Base-by-base conservation (phyloP, 352 stramenopile species). In the Pythium guiyangense region DNA sequence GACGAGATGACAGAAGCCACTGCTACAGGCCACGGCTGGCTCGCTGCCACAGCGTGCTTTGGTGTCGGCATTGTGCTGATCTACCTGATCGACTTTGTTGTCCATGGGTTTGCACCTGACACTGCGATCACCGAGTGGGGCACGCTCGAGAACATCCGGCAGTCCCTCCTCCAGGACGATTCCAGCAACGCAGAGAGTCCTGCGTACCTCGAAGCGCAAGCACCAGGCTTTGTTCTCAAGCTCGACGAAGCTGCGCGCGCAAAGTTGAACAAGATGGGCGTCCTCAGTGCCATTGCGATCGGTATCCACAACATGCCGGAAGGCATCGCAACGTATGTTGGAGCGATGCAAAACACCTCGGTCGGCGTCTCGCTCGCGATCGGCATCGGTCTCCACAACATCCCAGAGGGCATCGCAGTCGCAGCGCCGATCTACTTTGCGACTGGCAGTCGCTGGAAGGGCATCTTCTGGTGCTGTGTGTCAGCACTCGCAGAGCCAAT, bases 371-470 rank as follows among this genome's bases (percentile, higher is more conserved):
- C 29, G 17, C 74, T 99, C 8, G 94, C 96, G 1, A 73, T 99
- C 39, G 95, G 89, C 25, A 98, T 99, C 57, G 93, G 84, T 6
- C 86, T 98, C 26, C 96, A 99, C 74, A 99, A 99, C 63, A 97
- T 99, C 54, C 95, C 96, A 3, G 96, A 99, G 57, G 96, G 96
- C 0, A 73, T 98, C 34, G 97, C 92, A 47, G 89, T 99, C 15
- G 90, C 95, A 14, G 83, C 98, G 12, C 96, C 96, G 3, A 96
- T 99, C 29, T 99, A 98, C 69, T 99, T 98, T 57, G 93, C 95
- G 2, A 98, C 96, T 6, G 93, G 94, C 8, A 97, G 88, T 55
- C 82, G 93, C n/a, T 88, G 80, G 66, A 96, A 96, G 44, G 96
- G 90, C 4, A 98, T 99, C 67, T 77, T 94, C 62, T 98, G 92